A percentile compares a stretch with the other conserved stretches of the same genome.
Evolutionary conservation across 306 rosid genomes (phyloP).

Genomic region (Malus sieversii): DNA sequence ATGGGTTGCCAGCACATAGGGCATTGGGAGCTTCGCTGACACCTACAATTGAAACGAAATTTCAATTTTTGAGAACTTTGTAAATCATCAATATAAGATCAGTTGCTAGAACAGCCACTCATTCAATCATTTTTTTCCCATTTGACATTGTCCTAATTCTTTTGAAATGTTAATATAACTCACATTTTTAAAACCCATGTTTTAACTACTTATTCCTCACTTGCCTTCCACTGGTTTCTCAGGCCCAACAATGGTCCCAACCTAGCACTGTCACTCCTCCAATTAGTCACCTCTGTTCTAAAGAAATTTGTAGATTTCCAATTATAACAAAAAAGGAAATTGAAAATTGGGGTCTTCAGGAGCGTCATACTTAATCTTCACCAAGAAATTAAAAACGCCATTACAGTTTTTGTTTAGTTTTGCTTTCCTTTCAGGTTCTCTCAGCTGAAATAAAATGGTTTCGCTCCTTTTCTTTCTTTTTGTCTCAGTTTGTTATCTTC

Average conservation of each 20-base stretch:
- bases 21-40: slow-evolving; percentile 96
- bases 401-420: not conserved
- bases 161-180: too few species aligned
- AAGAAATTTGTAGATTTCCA: not conserved
- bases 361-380: not conserved
- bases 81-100: not conserved
- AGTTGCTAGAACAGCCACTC: too few species aligned
- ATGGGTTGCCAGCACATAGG: slow-evolving; percentile 98
- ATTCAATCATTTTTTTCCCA: not conserved
- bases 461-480: too few species aligned
- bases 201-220: not conserved
- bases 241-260: not conserved
- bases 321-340: too few species aligned
- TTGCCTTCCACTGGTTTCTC: not conserved
- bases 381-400: not conserved
- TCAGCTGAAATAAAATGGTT: too few species aligned
- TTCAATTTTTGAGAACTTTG: slow-evolving; percentile 5
- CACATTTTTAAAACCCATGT: not conserved
- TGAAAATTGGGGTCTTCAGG: not conserved
- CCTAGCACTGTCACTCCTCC: not conserved
- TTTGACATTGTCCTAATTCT: not conserved
- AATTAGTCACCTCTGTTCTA: not conserved
- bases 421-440: not conserved
- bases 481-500: not conserved
- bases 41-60: slow-evolving; percentile 44